Evolutionary conservation across 2,329 filamentous ascomycete species (phyloP).

Genomic region (Penicillium hordei): DNA sequence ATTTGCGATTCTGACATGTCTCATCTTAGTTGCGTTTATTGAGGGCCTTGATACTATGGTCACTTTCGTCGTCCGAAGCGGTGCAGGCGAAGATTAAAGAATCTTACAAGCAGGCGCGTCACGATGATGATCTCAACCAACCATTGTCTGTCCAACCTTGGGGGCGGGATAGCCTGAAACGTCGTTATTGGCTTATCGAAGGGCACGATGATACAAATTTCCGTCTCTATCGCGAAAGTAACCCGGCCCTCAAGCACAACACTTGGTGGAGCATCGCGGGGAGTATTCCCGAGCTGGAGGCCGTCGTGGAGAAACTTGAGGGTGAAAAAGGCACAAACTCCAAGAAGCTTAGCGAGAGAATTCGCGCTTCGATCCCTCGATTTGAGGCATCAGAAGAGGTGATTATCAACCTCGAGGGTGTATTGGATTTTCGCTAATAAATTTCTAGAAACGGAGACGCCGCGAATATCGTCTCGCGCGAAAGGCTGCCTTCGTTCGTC

Average conservation of each 20-base stretch:
- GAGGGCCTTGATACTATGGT: conserved; percentile 81
- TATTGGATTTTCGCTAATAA: conserved; percentile 15
- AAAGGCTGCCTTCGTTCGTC: conserved; percentile 82
- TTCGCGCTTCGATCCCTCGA: conserved; percentile 75
- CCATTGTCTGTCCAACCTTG: conserved; percentile 86
- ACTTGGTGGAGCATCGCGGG: conserved; percentile 95
- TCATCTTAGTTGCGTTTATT: conserved; percentile 71
- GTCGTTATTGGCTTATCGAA: conserved; percentile 90
- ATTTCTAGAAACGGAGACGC: conserved; percentile 75
- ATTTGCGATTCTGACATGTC: conserved; percentile 10
- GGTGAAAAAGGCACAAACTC: conserved; percentile 80
- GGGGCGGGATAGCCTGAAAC: conserved; percentile 85
- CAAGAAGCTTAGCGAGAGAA: conserved; percentile 72
- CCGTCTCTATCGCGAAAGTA: conserved; percentile 89
- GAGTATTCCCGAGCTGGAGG: conserved; percentile 79
- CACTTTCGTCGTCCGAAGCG: conserved; percentile 80
- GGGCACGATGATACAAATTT: conserved; percentile 93
- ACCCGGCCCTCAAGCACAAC: conserved; percentile 70
- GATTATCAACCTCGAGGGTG: conserved; percentile 32
- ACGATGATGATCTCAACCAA: conserved; percentile 76
- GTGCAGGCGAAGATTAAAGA: conserved; percentile 80
- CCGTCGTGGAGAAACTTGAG: conserved; percentile 72
- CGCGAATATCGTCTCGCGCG: conserved; percentile 86
- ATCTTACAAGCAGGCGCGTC: conserved; percentile 82
- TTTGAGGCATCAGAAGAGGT: conserved; percentile 94